phyloP scores from a whole-genome alignment of 2,329 filamentous ascomycete species.

The Thielaviopsis populi region DNA sequence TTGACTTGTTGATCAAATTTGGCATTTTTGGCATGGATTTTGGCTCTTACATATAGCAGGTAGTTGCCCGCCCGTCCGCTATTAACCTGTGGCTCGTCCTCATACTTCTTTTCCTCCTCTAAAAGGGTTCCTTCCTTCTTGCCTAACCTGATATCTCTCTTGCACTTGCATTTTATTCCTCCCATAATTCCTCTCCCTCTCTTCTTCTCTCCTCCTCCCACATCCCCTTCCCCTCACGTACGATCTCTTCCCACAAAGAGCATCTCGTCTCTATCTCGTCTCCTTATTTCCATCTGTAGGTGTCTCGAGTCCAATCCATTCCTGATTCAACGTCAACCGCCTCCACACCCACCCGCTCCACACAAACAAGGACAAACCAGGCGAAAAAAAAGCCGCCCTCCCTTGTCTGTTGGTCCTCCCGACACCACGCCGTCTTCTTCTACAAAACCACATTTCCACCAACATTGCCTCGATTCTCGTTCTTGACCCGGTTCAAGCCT shows the following conservation, averaged over 20 bases:
- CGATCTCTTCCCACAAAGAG: constrained; percentile 9
- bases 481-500: neutral
- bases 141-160: neutral
- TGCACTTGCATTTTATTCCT: constrained; percentile 10
- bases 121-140: constrained; percentile 1
- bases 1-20: constrained; percentile 7
- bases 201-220: constrained; percentile 17
- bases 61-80: neutral
- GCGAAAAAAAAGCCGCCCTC: constrained; percentile 4
- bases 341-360: neutral
- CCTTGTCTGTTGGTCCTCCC: neutral
- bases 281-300: constrained; percentile 1
- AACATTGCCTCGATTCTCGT: neutral
- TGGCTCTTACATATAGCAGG: constrained; percentile 10
- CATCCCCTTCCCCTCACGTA: neutral
- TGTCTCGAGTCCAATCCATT: neutral
- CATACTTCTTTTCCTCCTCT: neutral
- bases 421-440: constrained; percentile 1
- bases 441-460: neutral
- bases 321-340: constrained; percentile 7
- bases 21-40: constrained; percentile 3
- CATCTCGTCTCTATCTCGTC: neutral
- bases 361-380: constrained; percentile 4
- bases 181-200: constrained; percentile 9
- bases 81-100: neutral